phyloP scores from a whole-genome alignment of 129 eudicot species.

The Escallonia herrerae region DNA sequence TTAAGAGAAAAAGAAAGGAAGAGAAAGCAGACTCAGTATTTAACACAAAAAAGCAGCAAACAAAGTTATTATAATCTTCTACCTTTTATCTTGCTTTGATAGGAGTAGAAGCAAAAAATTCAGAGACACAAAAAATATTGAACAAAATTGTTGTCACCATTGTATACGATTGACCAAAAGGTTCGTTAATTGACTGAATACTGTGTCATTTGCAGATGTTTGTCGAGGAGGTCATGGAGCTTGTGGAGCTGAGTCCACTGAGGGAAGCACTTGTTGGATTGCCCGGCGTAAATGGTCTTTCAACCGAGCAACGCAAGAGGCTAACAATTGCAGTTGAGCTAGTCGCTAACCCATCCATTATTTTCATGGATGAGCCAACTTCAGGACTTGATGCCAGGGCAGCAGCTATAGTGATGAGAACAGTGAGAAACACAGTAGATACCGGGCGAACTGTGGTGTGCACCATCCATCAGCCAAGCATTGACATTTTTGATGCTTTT shows the following conservation, averaged over 20 bases:
- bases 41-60: too few relatives aligned
- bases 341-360: slow-evolving; percentile 88
- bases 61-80: too few relatives aligned
- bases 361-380: slow-evolving; percentile 96
- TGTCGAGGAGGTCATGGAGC: slow-evolving; percentile 83
- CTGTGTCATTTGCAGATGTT: slow-evolving; percentile 51
- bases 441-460: slow-evolving; percentile 93
- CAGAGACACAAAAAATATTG: too few relatives aligned
- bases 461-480: slow-evolving; percentile 96
- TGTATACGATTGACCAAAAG: too few relatives aligned
- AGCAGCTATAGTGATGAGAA: slow-evolving; percentile 94
- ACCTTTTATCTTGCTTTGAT: too few relatives aligned
- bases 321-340: slow-evolving; percentile 86
- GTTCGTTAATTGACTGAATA: not conserved
- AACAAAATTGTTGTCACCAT: too few relatives aligned
- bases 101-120: not conserved
- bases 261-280: slow-evolving; percentile 82
- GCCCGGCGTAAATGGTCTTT: slow-evolving; percentile 92
- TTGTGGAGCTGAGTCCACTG: slow-evolving; percentile 71
- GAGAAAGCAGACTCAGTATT: too few relatives aligned
- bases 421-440: slow-evolving; percentile 88
- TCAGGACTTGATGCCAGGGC: slow-evolving; percentile 98
- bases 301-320: slow-evolving; percentile 86
- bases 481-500: slow-evolving; percentile 87
- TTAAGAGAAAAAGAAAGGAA: too few relatives aligned